These are phyloP conservation scores for Penicillium sp. DNA, from an alignment of 2,329 filamentous ascomycete genomes.

Conservation along the genomic window DNA sequence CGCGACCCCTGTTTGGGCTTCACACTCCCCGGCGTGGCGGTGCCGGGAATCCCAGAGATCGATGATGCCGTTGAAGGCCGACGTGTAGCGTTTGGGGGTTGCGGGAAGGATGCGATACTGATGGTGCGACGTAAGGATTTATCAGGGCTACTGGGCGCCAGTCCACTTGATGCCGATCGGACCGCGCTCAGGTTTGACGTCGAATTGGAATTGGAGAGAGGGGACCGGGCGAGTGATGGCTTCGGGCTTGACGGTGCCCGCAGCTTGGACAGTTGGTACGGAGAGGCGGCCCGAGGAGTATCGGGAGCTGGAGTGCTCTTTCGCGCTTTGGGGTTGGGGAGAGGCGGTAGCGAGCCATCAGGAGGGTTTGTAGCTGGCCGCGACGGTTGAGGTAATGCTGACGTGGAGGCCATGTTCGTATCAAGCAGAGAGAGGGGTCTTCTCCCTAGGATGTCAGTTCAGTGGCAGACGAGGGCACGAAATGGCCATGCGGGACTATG, in stretches of 20 bases:
- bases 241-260: conserved; percentile 57
- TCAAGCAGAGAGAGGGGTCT: neutral
- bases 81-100: conserved; percentile 69
- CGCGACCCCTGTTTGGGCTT: conserved; percentile 56
- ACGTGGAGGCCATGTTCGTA: conserved; percentile 38
- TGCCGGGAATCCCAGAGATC: conserved; percentile 35
- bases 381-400: conserved; percentile 63
- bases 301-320: conserved; percentile 56
- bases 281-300: conserved; percentile 42
- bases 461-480: neutral
- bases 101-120: conserved; percentile 90
- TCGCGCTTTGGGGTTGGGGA: conserved; percentile 68
- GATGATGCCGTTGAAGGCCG: conserved; percentile 58
- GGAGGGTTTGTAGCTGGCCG: conserved; percentile 62
- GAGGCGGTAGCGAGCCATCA: conserved; percentile 64
- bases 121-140: conserved; percentile 79
- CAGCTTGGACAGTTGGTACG: conserved; percentile 49
- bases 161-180: conserved; percentile 54
- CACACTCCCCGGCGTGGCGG: conserved; percentile 29
- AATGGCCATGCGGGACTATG: conserved; percentile 15
- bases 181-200: conserved; percentile 54
- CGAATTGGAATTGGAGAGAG: conserved; percentile 45
- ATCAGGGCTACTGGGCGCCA: conserved; percentile 50
- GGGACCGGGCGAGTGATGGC: conserved; percentile 49
- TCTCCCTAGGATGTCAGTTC: conserved; percentile 2